Evolutionary conservation across 2,329 filamentous ascomycete species (phyloP), one percentile per base, ranked within the genome.

Genomic region (Colletotrichum gloeosporioides): DNA sequence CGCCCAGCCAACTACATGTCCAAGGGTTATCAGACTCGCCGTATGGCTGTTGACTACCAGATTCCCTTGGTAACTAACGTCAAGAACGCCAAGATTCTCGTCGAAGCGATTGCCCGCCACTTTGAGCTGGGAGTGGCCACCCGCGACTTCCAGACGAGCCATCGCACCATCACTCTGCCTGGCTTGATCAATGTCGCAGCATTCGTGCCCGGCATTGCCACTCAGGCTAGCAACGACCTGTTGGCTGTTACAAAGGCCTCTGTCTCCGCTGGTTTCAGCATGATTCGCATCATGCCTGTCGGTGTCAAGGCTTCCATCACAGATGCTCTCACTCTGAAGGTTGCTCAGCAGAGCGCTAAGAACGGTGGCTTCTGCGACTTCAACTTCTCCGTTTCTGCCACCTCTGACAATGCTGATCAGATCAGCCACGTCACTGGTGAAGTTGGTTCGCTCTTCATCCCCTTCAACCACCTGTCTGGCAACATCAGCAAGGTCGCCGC

Each of bases 1-100:
- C 93, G 97, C 79, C 97, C 97, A 36, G 97, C 97, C 81, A 99
- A 96, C 89, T 99, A 99, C 87, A 98, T 99, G 94, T 98, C 95
- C 86, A 97, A 97, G 88, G 97, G 97, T 77, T 99, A 99, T 88
- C 94, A 95, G 82, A 99, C 97, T 72, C 93, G 97, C 84, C 93
- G 97, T 85, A 98, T 99, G 96, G 97, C 97, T 44, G 97, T 99
- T 57, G 97, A 98, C 86, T 92, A 98, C 87, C 96, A 99, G 87
- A 98, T 97, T 71, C 97, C 97, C 75, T 89, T 99, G 77, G 96
- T 99, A 22, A 99, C 97, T 71, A 99, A 99, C 82, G 97, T 99
- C 85, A 99, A 99, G 91, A 99, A 98, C 83, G 97, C 97, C 76
- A 99, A 99, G 90, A 95, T 99, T 76, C 88, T 99, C 68, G 94